Base-by-base conservation (phyloP, 805 yeast genomes). In the Hanseniaspora meyeri region DNA sequence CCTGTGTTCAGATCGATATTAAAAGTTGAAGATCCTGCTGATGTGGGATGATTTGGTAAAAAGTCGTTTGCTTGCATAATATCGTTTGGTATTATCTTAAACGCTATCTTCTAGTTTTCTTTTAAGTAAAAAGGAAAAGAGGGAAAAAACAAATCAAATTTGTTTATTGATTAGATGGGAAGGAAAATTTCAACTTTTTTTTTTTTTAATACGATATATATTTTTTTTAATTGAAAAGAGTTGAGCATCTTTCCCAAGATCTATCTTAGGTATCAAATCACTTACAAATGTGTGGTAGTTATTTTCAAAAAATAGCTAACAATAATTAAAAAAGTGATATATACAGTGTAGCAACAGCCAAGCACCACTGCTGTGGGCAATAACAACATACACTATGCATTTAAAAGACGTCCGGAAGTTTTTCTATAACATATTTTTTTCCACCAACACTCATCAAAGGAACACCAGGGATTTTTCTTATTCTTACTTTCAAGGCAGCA, bases 401-500 rank as follows among this genome's bases (percentile, higher is more conserved):
- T 47, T 66, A 85, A 65, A 85, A 85, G n/a, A 86, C 96, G 68
- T 90, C 96, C 1, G 98, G 98, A 58, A 93, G 77, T 68, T 96
- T 80, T 70, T 93, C 98, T 62, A 93, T 83, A 39, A 87, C 96
- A 67, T 91, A 93, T 1, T 89, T 74, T 68, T 88, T 95, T 2
- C 85, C 85, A 38, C 97, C 98, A 7, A 93, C 98, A 71, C 96
- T 87, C 95, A 93, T 81, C 38, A 93, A 74, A 12, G 98, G 98
- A 60, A 93, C 86, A 64, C 98, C 98, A 1, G 98, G 98, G 31
- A 93, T 88, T 70, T 93, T 93, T 72, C 98, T 80, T 36, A 93
- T 79, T 69, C 98, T 79, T 65, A 96, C 82, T 68, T 93, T 93
- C 67, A 93, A 74, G 64, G 91, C 97, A 14, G 96, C 97, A 81